phyloP scores from a whole-genome alignment of 441 rosid species.

The Biscutella laevigata region DNA sequence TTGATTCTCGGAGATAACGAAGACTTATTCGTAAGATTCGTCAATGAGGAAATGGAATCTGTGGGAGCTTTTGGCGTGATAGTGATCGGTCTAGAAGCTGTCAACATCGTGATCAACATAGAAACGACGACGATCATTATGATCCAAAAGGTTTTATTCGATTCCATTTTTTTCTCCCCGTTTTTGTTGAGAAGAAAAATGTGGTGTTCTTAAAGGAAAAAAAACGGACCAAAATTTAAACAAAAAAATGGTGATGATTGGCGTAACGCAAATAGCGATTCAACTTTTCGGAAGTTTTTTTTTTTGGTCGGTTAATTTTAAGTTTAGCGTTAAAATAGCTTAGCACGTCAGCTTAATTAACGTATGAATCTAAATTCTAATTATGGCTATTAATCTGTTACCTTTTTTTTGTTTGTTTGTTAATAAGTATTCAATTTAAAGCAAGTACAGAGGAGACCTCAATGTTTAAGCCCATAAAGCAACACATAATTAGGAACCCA shows the following conservation, averaged over 20 bases:
- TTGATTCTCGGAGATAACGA: slow-evolving; percentile 18
- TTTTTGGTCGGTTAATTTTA: neutral
- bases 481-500: no score
- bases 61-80: neutral
- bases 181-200: neutral
- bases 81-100: neutral
- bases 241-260: neutral
- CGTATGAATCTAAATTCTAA: no score
- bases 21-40: neutral
- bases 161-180: slow-evolving; percentile 15
- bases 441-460: no score
- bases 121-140: slow-evolving; percentile 20
- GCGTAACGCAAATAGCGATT: slow-evolving; percentile 18
- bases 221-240: neutral
- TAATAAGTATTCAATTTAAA: no score
- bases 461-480: no score
- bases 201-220: neutral
- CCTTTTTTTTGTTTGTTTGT: no score
- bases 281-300: neutral
- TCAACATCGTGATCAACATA: neutral
- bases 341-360: slow-evolving; percentile 5
- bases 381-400: no score
- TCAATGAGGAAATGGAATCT: neutral
- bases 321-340: slow-evolving; percentile 23
- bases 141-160: neutral